These are phyloP conservation scores for Cryphonectria radicalis DNA, from an alignment of 2,329 filamentous ascomycete species.

Conservation along the genomic window DNA sequence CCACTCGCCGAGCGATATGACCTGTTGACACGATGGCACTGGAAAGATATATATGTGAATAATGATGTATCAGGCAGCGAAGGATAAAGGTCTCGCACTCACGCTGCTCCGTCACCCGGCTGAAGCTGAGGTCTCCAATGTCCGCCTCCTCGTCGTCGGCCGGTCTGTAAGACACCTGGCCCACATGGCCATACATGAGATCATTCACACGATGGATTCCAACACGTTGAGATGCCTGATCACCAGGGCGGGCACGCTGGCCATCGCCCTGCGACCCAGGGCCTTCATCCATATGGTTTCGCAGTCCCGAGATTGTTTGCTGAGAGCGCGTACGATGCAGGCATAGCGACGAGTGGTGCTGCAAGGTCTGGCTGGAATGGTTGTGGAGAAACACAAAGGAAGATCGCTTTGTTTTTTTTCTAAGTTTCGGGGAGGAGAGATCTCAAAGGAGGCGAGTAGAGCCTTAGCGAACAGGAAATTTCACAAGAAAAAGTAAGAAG, in stretches of 20 bases:
- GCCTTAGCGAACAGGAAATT: constrained; percentile 15
- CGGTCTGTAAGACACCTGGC: constrained; percentile 50
- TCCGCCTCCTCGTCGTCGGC: constrained; percentile 39
- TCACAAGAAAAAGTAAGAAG: constrained; percentile 15
- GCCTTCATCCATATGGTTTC: constrained; percentile 35
- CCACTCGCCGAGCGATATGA: constrained; percentile 36
- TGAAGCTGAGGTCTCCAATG: constrained; percentile 44
- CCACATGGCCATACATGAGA: constrained; percentile 58
- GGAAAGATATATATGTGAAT: constrained; percentile 10
- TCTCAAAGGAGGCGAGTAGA: neutral
- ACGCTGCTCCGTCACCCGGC: constrained; percentile 36
- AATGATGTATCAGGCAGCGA: neutral
- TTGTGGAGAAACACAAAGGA: neutral
- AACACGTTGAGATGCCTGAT: constrained; percentile 25
- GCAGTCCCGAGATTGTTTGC: constrained; percentile 21
- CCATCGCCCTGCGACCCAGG: constrained; percentile 7
- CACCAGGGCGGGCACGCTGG: constrained; percentile 13
- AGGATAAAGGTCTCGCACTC: constrained; percentile 27
- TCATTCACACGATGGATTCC: constrained; percentile 46
- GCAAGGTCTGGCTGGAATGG: neutral
- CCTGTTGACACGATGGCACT: constrained; percentile 30
- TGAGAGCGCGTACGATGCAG: constrained; percentile 8
- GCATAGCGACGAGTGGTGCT: constrained; percentile 23
- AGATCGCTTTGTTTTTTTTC: neutral
- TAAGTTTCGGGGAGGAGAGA: neutral